A percentile compares a stretch with the other conserved stretches of the same genome.
These are phyloP conservation scores for Alternaria novae-zelandiae DNA, from an alignment of 2,329 filamentous ascomycete genomes.

Conservation along the genomic window DNA sequence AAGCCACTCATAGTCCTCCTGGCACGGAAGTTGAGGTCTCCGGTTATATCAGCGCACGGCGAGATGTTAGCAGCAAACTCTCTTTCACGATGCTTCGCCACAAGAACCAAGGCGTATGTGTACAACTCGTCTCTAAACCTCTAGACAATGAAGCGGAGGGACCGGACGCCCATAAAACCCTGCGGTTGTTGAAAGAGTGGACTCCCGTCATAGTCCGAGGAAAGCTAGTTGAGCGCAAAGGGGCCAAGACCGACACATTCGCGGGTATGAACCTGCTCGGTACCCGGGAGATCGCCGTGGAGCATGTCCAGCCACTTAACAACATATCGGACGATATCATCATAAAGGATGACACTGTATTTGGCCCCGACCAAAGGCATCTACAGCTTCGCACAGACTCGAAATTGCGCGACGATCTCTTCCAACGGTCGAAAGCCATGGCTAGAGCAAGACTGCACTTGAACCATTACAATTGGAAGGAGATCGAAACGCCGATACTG, in stretches of 20 bases:
- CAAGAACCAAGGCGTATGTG: constrained; percentile 51
- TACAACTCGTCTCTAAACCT: constrained; percentile 60
- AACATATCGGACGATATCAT: constrained; percentile 77
- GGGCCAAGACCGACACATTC: constrained; percentile 41
- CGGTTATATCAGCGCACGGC: constrained; percentile 75
- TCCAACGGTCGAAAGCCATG: constrained; percentile 69
- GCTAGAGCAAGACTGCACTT: constrained; percentile 63
- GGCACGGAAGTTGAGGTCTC: constrained; percentile 15
- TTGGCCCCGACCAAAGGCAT: constrained; percentile 77
- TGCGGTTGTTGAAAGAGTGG: constrained; percentile 56
- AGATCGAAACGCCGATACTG: constrained; percentile 90
- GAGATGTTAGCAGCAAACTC: constrained; percentile 71
- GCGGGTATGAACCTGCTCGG: constrained; percentile 43
- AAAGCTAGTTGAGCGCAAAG: constrained; percentile 52
- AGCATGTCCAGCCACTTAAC: constrained; percentile 72
- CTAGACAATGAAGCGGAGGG: constrained; percentile 31
- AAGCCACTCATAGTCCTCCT: neutral
- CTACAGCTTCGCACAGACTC: constrained; percentile 81
- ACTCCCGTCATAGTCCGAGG: constrained; percentile 64
- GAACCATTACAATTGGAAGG: constrained; percentile 64
- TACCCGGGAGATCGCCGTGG: constrained; percentile 66
- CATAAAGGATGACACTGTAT: constrained; percentile 75
- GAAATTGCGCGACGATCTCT: constrained; percentile 70
- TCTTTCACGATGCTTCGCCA: constrained; percentile 70
- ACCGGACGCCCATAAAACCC: constrained; percentile 38